A percentile compares a stretch with the other conserved stretches of the same genome.
phyloP scores from a whole-genome alignment of 495 filamentous ascomycete genomes.

The Pseudevernia furfuracea region DNA sequence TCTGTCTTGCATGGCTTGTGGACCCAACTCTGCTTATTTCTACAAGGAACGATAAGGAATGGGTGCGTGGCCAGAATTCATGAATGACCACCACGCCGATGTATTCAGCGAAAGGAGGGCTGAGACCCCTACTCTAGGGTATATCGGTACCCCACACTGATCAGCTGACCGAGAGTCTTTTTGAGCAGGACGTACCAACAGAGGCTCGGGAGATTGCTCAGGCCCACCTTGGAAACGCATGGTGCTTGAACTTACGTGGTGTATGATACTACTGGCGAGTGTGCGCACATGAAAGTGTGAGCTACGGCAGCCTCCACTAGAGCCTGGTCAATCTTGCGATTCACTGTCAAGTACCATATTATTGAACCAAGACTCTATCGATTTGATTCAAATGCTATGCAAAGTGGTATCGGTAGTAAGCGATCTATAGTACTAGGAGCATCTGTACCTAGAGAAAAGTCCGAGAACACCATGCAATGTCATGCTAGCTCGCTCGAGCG shows the following conservation, averaged over 20 bases:
- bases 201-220: neutral
- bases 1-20: neutral
- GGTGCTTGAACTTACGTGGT: neutral
- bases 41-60: no score
- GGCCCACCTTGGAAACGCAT: neutral
- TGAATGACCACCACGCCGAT: neutral
- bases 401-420: neutral
- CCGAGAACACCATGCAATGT: constrained; percentile 4
- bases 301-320: no score
- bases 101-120: neutral
- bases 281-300: neutral
- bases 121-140: neutral
- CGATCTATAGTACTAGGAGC: constrained; percentile 1
- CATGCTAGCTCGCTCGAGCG: constrained; percentile 16
- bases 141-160: neutral
- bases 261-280: neutral
- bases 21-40: neutral
- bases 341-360: neutral
- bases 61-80: neutral
- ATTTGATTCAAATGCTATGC: neutral
- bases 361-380: neutral
- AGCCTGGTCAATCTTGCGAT: neutral
- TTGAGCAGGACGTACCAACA: neutral
- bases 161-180: neutral
- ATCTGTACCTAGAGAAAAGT: neutral